Base-by-base conservation (phyloP, 345 rosid genomes). In the Abelmoschus esculentus region DNA sequence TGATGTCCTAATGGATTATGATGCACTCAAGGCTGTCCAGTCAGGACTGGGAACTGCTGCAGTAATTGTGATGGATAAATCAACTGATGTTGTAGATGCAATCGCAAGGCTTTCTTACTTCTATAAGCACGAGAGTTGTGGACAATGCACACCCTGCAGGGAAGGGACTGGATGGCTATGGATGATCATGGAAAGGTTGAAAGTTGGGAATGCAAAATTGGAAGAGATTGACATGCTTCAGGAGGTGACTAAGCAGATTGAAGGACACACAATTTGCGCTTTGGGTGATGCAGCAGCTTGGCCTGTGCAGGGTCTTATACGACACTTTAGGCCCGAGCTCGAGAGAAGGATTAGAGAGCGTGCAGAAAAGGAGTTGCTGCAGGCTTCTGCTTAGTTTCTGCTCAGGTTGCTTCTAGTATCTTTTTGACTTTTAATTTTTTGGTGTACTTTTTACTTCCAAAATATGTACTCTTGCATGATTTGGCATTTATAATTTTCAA, bases 281-380 rank as follows among this genome's bases (percentile, higher is more conserved):
- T 75, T 91, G 74, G 99, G 99, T 76, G 99, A 95, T 86, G 98
- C 98, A 47, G 98, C 98, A 57, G 99, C 99, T 70, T 95, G 99
- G 99, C 99, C 96, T 50, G 99, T 91, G 67, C 98, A 95, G 75
- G 99, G 99, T 78, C 89, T 91, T 50, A 91, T 91, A 47, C 75
- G 96, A 75, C 97, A 95, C 71, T 95, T 95, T 78, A 88, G 99
- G 87, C 98, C 99, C 46, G 99, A 92, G 86, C 85, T 96, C 0
- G 98, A 96, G 82, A 90, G 99, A 82, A 88, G 98, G 76, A 92
- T 92, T 29, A 87, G 75, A 79, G 91, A 90, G 76, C 97, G 81
- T 44, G 98, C 96, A 0, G 92, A 89, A 72, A 90, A 86, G 80
- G 99, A 96, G 81, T 81, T 96, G 86, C 81, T 89, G 67, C 89